Base-by-base conservation (phyloP, 2,329 filamentous ascomycete genomes). In the Talaromyces verruculosus region DNA sequence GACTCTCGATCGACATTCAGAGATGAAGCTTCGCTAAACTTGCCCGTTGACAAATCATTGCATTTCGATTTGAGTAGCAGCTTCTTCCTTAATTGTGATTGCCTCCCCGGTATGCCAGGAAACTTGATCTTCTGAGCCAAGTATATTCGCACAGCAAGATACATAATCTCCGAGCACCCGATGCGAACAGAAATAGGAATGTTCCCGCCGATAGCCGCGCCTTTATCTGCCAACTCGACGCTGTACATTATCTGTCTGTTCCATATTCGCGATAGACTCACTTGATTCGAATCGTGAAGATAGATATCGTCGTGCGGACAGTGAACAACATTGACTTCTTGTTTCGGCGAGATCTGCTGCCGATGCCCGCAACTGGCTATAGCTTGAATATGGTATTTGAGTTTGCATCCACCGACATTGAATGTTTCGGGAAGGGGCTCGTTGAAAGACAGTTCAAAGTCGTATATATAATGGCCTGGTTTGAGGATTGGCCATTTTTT, bases 271-370 rank as follows among this genome's bases (percentile, higher is more conserved):
- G 65, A 57, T 2, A 66, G 51, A 30, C 60, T 63, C 25, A 66
- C 63, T 19, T 66, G 65, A 37, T 59, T 62, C 5, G 53, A 45
- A 3, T 63, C 65, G 22, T 66, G 65, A 6, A 63, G 59, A 41
- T 66, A 66, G 17, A 66, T 37, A 5, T 66, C 65, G 5, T 66
- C 65, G 35, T 63, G 61, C 11, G 59, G 60, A 59, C 60, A 66
- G 35, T 62, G 65, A 17, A 66, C 59, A 5, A 66, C 65, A 7
- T 37, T 13, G 8, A 66, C 60, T 28, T 66, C 60, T 30, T 59
- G 65, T 39, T 28, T 58, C 6, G 45, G 65, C 22, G 65, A 66
- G 43, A 53, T 33, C 5, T 66, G 51, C n/a, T 53, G 51, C n/a
- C 61, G 61, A 33, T 45, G 41, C 13, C 43, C 65, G 33, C 45